Evolutionary conservation across 257 asterid species (phyloP).

Genomic region (Agastache rugosa): DNA sequence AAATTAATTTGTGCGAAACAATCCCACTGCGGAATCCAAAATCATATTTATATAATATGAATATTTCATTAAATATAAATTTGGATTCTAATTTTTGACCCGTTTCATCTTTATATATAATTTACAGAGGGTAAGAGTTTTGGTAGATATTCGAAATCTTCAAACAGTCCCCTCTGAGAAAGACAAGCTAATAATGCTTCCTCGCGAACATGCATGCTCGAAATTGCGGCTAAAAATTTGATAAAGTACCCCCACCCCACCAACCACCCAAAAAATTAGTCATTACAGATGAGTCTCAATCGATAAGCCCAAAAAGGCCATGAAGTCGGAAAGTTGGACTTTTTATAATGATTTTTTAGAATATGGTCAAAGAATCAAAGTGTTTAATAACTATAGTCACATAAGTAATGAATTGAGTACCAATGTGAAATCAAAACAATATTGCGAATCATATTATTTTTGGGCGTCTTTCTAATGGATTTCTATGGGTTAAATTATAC

Average conservation of each 20-base stretch:
- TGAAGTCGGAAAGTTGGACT: constrained; percentile 14
- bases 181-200: constrained; percentile 19
- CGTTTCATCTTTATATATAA: no score
- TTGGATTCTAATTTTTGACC: no score
- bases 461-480: no score
- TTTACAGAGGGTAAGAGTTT: background rate
- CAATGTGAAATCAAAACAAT: no score
- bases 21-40: no score
- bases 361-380: constrained; percentile 11
- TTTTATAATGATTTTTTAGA: background rate
- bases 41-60: no score
- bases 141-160: background rate
- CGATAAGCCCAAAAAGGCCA: background rate
- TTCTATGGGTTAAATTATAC: no score
- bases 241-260: no score
- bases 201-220: constrained; percentile 11
- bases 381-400: background rate
- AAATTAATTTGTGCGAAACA: no score
- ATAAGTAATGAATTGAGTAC: no score
- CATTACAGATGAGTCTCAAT: constrained; percentile 19
- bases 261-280: constrained; percentile 16
- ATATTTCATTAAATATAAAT: no score
- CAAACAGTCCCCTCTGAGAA: constrained; percentile 9
- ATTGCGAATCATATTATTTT: no score
- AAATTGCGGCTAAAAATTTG: constrained; percentile 28